A percentile compares a stretch with the other conserved stretches of the same genome.
Evolutionary conservation across 306 rosid species (phyloP).

Genomic region (Cicer judaicum): DNA sequence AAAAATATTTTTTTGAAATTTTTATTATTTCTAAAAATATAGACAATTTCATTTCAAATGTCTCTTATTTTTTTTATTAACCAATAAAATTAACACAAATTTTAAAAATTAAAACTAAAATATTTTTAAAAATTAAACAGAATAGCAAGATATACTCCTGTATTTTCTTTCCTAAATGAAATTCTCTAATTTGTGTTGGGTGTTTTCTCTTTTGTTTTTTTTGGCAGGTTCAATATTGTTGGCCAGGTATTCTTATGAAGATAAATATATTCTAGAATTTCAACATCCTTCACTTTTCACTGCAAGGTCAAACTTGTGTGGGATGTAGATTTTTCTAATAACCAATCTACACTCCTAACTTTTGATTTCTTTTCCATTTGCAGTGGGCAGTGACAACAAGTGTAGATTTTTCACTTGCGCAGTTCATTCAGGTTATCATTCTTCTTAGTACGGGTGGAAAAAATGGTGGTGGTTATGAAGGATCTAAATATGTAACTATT

Average conservation of each 20-base stretch:
- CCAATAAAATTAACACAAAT: too few relatives aligned
- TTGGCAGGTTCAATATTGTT: constrained; percentile 95
- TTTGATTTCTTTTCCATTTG: constrained; percentile 50
- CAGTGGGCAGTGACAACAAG: constrained; percentile 99
- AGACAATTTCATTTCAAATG: too few relatives aligned
- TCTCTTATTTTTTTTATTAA: too few relatives aligned
- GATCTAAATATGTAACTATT: constrained; percentile 77
- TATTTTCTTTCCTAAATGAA: constrained; percentile 15
- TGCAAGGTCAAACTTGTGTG: constrained; percentile 43
- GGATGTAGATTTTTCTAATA: constrained; percentile 32
- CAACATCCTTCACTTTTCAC: constrained; percentile 47
- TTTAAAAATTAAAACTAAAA: too few relatives aligned
- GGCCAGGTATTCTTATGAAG: constrained; percentile 80
- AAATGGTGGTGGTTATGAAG: constrained; percentile 79
- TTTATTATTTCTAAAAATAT: too few relatives aligned
- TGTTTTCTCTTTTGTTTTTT: constrained; percentile 39
- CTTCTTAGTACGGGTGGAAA: constrained; percentile 92
- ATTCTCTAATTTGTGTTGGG: constrained; percentile 44
- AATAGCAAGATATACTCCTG: constrained; percentile 21
- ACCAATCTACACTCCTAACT: constrained; percentile 38
- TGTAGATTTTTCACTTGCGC: constrained; percentile 87
- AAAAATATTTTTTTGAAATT: too few relatives aligned
- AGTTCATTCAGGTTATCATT: constrained; percentile 83
- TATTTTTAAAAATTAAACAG: too few relatives aligned
- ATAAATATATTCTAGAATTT: constrained; percentile 39